Evolutionary conservation across 2,329 filamentous ascomycete genomes (phyloP).

Genomic region (Penicillium sclerotiorum): DNA sequence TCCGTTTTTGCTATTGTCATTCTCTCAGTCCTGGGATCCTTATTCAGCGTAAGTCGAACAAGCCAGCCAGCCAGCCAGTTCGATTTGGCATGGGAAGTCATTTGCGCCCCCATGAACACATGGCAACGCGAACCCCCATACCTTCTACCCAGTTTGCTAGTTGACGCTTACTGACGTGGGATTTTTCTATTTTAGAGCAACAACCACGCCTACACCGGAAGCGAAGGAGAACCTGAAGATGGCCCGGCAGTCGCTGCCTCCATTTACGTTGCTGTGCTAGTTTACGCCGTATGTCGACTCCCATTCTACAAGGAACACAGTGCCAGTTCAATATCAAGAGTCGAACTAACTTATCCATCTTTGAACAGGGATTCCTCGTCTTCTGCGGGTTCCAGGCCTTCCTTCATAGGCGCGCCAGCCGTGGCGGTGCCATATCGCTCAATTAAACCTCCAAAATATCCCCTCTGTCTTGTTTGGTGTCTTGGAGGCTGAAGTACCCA

Average conservation of each 20-base stretch:
- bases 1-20: constrained; percentile 68
- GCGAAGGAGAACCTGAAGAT: constrained; percentile 68
- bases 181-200: constrained; percentile 54
- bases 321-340: neutral
- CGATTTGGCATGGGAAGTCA: neutral
- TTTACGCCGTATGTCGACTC: constrained; percentile 74
- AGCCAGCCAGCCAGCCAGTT: constrained; percentile 1
- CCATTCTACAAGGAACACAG: neutral
- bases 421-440: constrained; percentile 81
- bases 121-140: too few relatives aligned
- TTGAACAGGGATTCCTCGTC: constrained; percentile 74
- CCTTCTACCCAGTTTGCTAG: too few relatives aligned
- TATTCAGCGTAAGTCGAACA: constrained; percentile 67
- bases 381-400: constrained; percentile 90
- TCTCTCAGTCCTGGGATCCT: constrained; percentile 65
- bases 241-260: constrained; percentile 78
- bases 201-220: constrained; percentile 82
- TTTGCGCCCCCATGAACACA: neutral
- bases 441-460: constrained; percentile 41
- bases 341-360: constrained; percentile 17
- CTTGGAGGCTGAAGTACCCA: constrained; percentile 19
- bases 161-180: constrained; percentile 12
- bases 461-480: constrained; percentile 21
- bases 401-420: constrained; percentile 79
- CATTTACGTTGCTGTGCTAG: constrained; percentile 82